These are phyloP conservation scores for Penicillium sp. DNA, from an alignment of 2,329 filamentous ascomycete species.

Conservation along the genomic window DNA sequence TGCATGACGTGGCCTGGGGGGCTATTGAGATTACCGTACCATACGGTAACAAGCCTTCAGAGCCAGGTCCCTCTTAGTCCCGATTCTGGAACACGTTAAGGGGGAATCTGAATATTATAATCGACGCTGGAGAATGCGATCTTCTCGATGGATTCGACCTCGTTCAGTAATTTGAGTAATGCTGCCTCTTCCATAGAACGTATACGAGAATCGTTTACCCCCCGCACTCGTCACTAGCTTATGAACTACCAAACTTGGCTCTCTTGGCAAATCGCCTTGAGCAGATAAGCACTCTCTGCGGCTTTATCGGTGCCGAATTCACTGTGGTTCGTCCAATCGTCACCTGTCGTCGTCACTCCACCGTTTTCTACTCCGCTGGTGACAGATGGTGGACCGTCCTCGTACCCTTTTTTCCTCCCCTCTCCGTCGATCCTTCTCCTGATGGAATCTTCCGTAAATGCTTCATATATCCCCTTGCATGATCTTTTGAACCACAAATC, in stretches of 20 bases:
- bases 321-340: not conserved
- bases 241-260: slow-evolving; percentile 2
- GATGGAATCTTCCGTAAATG: not conserved
- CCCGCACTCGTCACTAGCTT: not conserved
- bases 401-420: slow-evolving; percentile 7
- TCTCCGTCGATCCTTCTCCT: not conserved
- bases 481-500: not conserved
- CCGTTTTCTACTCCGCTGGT: slow-evolving; percentile 1
- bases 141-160: not conserved
- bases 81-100: not conserved
- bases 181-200: no score
- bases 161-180: no score
- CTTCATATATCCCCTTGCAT: slow-evolving; percentile 6
- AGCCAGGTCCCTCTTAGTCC: not conserved
- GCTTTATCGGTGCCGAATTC: not conserved
- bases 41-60: not conserved
- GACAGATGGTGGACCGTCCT: slow-evolving; percentile 8
- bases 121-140: not conserved
- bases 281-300: not conserved
- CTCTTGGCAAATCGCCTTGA: slow-evolving; percentile 2
- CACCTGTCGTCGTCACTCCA: not conserved
- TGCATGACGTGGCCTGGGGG: slow-evolving; percentile 14
- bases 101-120: not conserved
- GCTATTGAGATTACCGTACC: slow-evolving; percentile 10
- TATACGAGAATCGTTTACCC: not conserved